Conservation (phyloP, 768 basidiomycete genomes). For the Agrocybe praecox region DNA sequence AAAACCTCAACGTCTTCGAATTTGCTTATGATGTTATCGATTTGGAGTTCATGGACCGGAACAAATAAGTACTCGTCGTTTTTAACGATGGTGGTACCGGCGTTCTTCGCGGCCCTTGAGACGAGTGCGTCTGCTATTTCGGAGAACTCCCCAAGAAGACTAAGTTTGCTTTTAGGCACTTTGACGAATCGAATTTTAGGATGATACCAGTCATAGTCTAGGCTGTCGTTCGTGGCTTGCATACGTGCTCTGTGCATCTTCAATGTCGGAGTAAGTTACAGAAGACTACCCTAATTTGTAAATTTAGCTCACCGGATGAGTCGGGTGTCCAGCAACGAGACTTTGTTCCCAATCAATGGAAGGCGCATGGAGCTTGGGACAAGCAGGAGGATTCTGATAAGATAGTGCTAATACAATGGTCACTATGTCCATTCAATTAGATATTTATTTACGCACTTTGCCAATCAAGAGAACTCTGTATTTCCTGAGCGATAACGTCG, state of each 20-base stretch:
- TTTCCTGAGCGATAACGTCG: constrained; percentile 47
- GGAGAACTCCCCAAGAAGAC: constrained; percentile 47
- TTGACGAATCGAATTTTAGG: constrained; percentile 51
- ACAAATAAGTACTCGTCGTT: constrained; percentile 37
- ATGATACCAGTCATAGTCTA: constrained; percentile 55
- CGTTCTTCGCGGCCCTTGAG: constrained; percentile 31
- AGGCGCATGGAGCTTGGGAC: constrained; percentile 41
- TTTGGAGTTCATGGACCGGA: constrained; percentile 58
- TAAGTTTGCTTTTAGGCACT: constrained; percentile 38
- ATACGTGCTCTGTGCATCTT: constrained; percentile 62
- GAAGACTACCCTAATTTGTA: background rate
- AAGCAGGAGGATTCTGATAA: constrained; percentile 48
- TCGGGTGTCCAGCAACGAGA: constrained; percentile 60
- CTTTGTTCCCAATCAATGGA: constrained; percentile 62
- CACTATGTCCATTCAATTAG: background rate
- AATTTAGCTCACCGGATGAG: constrained; percentile 47
- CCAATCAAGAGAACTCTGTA: constrained; percentile 55
- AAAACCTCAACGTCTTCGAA: constrained; percentile 45
- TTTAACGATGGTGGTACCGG: constrained; percentile 25
- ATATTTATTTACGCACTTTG: constrained; percentile 37
- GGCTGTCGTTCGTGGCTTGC: constrained; percentile 26
- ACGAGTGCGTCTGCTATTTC: constrained; percentile 32
- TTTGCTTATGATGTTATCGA: constrained; percentile 43
- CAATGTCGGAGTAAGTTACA: background rate
- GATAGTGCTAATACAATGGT: constrained; percentile 37